Conservation (phyloP, 2,329 filamentous ascomycete genomes). For the Sphaceloma murrayae region DNA sequence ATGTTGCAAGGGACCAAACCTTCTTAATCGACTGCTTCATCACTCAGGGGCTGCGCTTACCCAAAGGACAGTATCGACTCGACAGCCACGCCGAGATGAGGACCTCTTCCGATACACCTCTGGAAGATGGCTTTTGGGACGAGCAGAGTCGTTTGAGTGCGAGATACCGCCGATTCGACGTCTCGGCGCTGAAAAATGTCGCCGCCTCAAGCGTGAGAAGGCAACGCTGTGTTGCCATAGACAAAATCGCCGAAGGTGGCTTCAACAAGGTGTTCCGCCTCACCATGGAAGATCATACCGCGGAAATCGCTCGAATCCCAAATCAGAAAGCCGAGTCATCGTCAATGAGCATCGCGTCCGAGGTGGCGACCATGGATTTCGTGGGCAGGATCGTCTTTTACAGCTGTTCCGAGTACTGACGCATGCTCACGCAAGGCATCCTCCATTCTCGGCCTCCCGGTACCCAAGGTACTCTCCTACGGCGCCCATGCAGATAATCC, state of each 20-base stretch:
- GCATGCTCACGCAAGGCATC: too few species aligned
- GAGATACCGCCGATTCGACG: not conserved
- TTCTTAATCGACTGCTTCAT: too few species aligned
- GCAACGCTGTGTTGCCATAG: not conserved
- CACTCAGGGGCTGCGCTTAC: too few species aligned
- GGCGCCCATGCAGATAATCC: constrained; percentile 21
- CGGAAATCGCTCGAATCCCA: not conserved
- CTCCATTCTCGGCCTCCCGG: constrained; percentile 22
- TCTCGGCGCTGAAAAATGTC: not conserved
- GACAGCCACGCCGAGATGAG: too few species aligned
- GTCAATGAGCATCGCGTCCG: not conserved
- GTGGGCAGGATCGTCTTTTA: too few species aligned
- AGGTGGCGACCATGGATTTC: not conserved
- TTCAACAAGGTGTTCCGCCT: not conserved
- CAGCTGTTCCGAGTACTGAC: too few species aligned
- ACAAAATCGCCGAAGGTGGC: not conserved
- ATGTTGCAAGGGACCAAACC: too few species aligned
- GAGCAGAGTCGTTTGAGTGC: not conserved
- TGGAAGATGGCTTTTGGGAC: not conserved
- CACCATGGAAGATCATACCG: not conserved
- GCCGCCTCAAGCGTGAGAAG: not conserved
- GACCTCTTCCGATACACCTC: not conserved
- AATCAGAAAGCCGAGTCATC: not conserved
- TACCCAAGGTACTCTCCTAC: constrained; percentile 24
- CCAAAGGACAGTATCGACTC: too few species aligned